Evolutionary conservation across 2,329 filamentous ascomycete species (phyloP).

Genomic region (Alternaria hordeiaustralica): DNA sequence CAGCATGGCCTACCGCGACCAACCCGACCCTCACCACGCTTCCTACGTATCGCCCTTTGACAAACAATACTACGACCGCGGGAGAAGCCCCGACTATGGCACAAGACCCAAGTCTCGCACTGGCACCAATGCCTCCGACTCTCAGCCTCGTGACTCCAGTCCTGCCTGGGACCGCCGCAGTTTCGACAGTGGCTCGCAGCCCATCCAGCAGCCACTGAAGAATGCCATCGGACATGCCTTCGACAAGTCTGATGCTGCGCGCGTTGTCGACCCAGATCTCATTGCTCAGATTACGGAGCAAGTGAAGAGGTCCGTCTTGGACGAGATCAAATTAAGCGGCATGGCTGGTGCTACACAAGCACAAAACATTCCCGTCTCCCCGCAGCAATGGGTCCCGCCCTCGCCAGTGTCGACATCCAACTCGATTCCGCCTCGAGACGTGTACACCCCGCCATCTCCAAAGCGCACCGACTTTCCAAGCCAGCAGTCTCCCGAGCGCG

Average conservation of each 20-base stretch:
- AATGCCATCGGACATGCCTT: conserved; percentile 65
- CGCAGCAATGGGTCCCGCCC: conserved; percentile 48
- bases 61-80: conserved; percentile 33
- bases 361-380: conserved; percentile 42
- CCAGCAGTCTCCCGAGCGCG: conserved; percentile 47
- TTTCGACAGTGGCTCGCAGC: conserved; percentile 36
- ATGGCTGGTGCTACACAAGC: conserved; percentile 35
- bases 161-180: conserved; percentile 11
- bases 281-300: conserved; percentile 69
- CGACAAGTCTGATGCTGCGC: conserved; percentile 56
- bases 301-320: conserved; percentile 53
- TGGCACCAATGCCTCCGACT: conserved; percentile 43
- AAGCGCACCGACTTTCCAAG: conserved; percentile 39
- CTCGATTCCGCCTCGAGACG: conserved; percentile 55
- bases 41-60: conserved; percentile 29
- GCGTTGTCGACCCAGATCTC: conserved; percentile 64
- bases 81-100: conserved; percentile 30
- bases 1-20: conserved; percentile 27
- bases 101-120: conserved; percentile 30
- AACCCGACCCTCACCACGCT: conserved; percentile 20
- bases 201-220: conserved; percentile 57
- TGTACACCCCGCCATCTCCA: conserved; percentile 65
- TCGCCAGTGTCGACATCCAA: conserved; percentile 56
- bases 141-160: conserved; percentile 21
- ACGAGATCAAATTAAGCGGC: conserved; percentile 56